These are phyloP conservation scores for Macrotyloma uniflorum DNA, from an alignment of 306 rosid genomes.

Conservation along the genomic window DNA sequence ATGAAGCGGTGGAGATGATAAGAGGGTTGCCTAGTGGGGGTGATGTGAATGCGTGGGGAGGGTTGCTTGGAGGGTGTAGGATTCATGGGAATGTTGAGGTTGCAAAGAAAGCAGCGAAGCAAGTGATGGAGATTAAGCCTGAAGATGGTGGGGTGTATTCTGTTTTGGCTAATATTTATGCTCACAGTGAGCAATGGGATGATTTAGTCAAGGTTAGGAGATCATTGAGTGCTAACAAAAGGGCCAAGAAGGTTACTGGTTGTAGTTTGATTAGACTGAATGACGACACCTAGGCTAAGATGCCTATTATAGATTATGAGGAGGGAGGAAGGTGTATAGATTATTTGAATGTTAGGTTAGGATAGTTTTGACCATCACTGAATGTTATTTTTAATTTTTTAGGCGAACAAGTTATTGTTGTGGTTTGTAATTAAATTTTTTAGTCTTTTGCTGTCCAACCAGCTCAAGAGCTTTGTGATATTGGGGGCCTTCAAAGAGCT, in stretches of 20 bases:
- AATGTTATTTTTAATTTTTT: not conserved
- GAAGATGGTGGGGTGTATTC: conserved; percentile 88
- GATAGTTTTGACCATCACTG: not conserved
- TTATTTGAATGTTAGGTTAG: not conserved
- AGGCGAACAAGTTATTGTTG: not conserved
- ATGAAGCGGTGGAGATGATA: conserved; percentile 62
- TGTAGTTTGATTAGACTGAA: conserved; percentile 56
- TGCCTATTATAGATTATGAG: not conserved
- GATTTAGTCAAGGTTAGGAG: conserved; percentile 60
- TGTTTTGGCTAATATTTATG: conserved; percentile 73
- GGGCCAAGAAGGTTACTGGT: conserved; percentile 64
- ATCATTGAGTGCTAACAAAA: conserved; percentile 50
- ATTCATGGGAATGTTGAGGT: conserved; percentile 70
- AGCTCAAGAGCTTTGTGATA: not conserved
- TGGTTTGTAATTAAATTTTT: not conserved
- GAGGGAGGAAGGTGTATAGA: not conserved
- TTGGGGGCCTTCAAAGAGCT: not conserved
- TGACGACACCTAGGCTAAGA: conserved; percentile 19
- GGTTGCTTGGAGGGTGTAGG: conserved; percentile 78
- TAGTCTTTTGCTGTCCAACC: not conserved
- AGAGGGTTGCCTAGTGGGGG: conserved; percentile 69
- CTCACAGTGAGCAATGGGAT: conserved; percentile 67
- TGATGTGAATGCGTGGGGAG: conserved; percentile 83
- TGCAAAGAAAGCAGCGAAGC: conserved; percentile 72
- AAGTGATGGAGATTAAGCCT: conserved; percentile 69